Evolutionary conservation across 2,329 filamentous ascomycete species (phyloP).

Genomic region (Penicillium freii): DNA sequence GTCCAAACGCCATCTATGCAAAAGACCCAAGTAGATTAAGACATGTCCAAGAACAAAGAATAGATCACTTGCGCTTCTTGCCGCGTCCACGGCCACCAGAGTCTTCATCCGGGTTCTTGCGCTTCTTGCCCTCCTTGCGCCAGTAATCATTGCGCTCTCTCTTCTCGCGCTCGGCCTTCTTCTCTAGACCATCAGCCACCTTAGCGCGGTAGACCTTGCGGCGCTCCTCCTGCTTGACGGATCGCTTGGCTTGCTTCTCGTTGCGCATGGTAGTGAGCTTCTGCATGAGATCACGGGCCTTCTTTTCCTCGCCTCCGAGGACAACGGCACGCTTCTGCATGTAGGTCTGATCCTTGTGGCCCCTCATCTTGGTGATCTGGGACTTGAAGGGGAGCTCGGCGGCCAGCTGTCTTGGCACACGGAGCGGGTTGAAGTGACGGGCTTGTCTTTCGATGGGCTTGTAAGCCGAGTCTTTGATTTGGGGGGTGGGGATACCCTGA

Average conservation of each 20-base stretch:
- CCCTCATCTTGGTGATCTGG: constrained; percentile 78
- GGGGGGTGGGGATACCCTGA: constrained; percentile 71
- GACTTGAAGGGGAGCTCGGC: constrained; percentile 87
- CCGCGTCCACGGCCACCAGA: constrained; percentile 50
- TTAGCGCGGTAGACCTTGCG: constrained; percentile 77
- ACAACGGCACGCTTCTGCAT: constrained; percentile 95
- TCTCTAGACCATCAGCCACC: constrained; percentile 77
- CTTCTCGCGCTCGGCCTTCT: constrained; percentile 83
- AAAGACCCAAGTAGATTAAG: constrained; percentile 14
- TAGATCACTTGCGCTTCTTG: constrained; percentile 44
- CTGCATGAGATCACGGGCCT: constrained; percentile 83
- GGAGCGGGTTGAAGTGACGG: constrained; percentile 71
- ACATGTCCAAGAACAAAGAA: constrained; percentile 17
- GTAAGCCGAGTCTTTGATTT: constrained; percentile 82
- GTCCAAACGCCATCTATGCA: constrained; percentile 30
- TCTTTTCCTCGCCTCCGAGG: constrained; percentile 79
- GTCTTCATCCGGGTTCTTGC: constrained; percentile 56
- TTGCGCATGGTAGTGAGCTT: constrained; percentile 88
- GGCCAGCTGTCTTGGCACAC: constrained; percentile 55
- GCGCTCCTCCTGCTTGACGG: constrained; percentile 84
- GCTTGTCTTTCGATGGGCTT: constrained; percentile 58
- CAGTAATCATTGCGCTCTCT: constrained; percentile 90
- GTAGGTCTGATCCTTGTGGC: constrained; percentile 79
- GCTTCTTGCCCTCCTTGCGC: constrained; percentile 82
- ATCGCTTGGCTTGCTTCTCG: constrained; percentile 81